These are phyloP conservation scores for Suillus lakei DNA, from an alignment of 768 basidiomycete genomes.

Conservation along the genomic window DNA sequence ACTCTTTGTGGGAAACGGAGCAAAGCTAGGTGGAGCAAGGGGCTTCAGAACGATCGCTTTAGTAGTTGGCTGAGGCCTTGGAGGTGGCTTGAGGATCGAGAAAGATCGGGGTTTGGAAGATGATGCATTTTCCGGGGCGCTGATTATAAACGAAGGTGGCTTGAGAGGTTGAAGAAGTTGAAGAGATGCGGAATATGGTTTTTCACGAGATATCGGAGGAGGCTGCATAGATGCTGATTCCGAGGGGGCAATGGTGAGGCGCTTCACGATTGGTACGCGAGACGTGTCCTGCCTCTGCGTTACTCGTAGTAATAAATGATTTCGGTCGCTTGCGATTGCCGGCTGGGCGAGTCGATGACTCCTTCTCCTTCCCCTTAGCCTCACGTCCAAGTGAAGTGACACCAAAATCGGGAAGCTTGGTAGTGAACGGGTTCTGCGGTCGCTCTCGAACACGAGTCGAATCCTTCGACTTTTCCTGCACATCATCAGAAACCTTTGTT, in stretches of 20 bases:
- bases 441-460: constrained; percentile 11
- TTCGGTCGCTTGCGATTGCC: background rate
- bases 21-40: constrained; percentile 35
- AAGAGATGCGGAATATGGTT: constrained; percentile 5
- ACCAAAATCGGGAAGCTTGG: background rate
- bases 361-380: background rate
- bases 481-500: background rate
- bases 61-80: constrained; percentile 18
- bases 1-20: constrained; percentile 34
- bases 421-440: constrained; percentile 25
- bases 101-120: constrained; percentile 2
- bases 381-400: background rate
- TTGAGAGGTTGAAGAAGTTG: constrained; percentile 12
- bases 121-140: background rate
- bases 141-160: constrained; percentile 17
- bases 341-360: background rate
- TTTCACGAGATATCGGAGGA: background rate
- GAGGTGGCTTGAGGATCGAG: constrained; percentile 34
- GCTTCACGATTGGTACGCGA: background rate
- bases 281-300: background rate
- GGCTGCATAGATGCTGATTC: background rate
- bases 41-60: constrained; percentile 27
- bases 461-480: background rate
- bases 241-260: background rate
- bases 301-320: background rate